These are phyloP conservation scores for Parasarocladium wereldwijsianum DNA, from an alignment of 2,329 filamentous ascomycete genomes.

Conservation along the genomic window DNA sequence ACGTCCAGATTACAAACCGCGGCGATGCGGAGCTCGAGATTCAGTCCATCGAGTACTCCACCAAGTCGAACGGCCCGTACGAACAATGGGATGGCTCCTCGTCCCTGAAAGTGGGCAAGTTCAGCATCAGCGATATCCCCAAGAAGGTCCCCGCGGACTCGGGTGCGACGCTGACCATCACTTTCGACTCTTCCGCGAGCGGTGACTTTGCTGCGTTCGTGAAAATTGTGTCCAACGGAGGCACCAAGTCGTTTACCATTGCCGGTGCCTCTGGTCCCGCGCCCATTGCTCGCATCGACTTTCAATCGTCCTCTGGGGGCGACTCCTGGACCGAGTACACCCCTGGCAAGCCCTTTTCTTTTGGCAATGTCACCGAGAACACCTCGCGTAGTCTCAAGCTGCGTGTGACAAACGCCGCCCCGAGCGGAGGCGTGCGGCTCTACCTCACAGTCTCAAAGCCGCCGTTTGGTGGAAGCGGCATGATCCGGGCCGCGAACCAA, in stretches of 20 bases:
- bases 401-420: slow-evolving; percentile 36
- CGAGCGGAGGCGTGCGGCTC: slow-evolving; percentile 27
- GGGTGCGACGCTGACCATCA: slow-evolving; percentile 24
- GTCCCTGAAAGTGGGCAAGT: slow-evolving; percentile 27
- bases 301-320: slow-evolving; percentile 33
- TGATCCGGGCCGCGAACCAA: slow-evolving; percentile 38
- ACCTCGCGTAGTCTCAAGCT: slow-evolving; percentile 30
- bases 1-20: slow-evolving; percentile 31
- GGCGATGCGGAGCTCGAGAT: slow-evolving; percentile 32
- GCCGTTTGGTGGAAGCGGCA: slow-evolving; percentile 38
- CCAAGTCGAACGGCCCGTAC: slow-evolving; percentile 27
- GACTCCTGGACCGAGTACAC: slow-evolving; percentile 35
- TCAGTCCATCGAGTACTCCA: slow-evolving; percentile 26
- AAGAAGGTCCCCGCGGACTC: slow-evolving; percentile 23
- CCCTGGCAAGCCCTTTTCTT: slow-evolving; percentile 29
- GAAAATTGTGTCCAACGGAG: slow-evolving; percentile 31
- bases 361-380: slow-evolving; percentile 40
- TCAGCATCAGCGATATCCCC: slow-evolving; percentile 32
- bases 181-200: slow-evolving; percentile 27
- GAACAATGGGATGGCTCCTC: slow-evolving; percentile 19
- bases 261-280: slow-evolving; percentile 32
- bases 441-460: slow-evolving; percentile 46
- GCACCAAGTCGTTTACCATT: slow-evolving; percentile 30
- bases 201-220: slow-evolving; percentile 36
- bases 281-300: slow-evolving; percentile 36